Evolutionary conservation across 169 alveolate genomes (phyloP).

Genomic region (Perkinsus marinus): DNA sequence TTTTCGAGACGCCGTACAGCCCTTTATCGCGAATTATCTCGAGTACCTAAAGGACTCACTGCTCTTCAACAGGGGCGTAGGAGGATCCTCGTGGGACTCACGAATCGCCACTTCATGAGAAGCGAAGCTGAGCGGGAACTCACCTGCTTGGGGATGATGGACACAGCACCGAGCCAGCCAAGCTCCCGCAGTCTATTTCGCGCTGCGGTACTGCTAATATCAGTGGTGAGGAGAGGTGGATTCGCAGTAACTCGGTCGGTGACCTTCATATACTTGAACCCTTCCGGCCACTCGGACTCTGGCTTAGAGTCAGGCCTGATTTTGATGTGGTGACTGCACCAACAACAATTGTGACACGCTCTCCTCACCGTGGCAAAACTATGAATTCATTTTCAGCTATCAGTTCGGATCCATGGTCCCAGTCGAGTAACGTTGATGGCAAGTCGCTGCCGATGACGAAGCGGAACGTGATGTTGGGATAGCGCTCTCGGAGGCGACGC

Average conservation of each 20-base stretch:
- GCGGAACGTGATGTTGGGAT: neutral
- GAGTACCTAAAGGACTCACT: neutral
- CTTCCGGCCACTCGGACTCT: neutral
- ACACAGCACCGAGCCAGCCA: neutral
- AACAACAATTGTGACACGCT: neutral
- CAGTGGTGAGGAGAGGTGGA: neutral
- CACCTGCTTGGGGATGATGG: neutral
- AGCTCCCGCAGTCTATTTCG: neutral
- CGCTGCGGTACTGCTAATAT: neutral
- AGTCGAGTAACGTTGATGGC: neutral
- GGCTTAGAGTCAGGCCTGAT: neutral
- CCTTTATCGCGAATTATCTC: neutral
- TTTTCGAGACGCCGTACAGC: neutral
- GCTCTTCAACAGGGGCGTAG: neutral
- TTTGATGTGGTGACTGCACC: too few relatives aligned
- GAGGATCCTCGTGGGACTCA: neutral
- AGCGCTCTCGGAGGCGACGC: neutral
- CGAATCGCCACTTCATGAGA: neutral
- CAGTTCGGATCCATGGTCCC: neutral
- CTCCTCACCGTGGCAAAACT: neutral
- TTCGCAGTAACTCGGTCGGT: neutral
- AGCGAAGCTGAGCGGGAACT: neutral
- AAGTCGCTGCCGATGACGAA: neutral
- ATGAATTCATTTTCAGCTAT: neutral
- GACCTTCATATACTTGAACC: neutral